Evolutionary conservation across 2,329 filamentous ascomycete genomes (phyloP), one percentile per base, ranked within the genome.

Genomic region (Paraconiothyrium sp.): DNA sequence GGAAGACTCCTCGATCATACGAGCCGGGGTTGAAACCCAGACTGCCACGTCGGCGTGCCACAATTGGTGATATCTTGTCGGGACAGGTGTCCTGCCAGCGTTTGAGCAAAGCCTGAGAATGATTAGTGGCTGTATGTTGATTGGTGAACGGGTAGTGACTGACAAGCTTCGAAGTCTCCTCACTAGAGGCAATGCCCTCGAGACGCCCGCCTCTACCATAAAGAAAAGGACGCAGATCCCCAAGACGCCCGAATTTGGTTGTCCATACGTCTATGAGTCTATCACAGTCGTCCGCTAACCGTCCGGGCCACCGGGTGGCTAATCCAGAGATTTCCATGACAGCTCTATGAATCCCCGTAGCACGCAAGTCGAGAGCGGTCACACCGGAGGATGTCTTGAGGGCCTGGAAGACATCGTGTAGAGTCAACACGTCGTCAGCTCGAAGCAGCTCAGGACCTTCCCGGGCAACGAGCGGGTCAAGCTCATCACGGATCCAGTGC

Each of bases 21-120:
- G 79, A 73, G 71, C 83, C 83, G 58, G 82, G 73, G n/a, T 62
- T 72, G 60, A 84, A 84, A 0, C 81, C 81, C n/a, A 84, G 63
- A 61, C 76, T 67, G 6, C 82, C 82, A 46, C 70, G 69, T 46
- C 72, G 72, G 54, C 77, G 77, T 4, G 80, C 74, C 11, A 70
- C 69, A 14, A 63, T 69, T 24, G 69, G 67, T 44, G 72, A 60
- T 13, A 78, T 65, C 20, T 69, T 72, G 4, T 74, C 67, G 1
- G 79, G 75, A 51, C 72, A 75, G 1, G 71, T 68, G 27, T 67
- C 67, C 20, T 73, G 58, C 73, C 77, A 77, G 37, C 73, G 68
- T 48, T 71, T 68, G 22, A 80, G 59, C 51, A 81, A 70, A 22
- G 70, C 69, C 73, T 80, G 11, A 1, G n/a, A 24, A 44, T 10